These are phyloP conservation scores for Globisporangium paroecandrum DNA, from an alignment of 352 stramenopile species.

Conservation along the genomic window DNA sequence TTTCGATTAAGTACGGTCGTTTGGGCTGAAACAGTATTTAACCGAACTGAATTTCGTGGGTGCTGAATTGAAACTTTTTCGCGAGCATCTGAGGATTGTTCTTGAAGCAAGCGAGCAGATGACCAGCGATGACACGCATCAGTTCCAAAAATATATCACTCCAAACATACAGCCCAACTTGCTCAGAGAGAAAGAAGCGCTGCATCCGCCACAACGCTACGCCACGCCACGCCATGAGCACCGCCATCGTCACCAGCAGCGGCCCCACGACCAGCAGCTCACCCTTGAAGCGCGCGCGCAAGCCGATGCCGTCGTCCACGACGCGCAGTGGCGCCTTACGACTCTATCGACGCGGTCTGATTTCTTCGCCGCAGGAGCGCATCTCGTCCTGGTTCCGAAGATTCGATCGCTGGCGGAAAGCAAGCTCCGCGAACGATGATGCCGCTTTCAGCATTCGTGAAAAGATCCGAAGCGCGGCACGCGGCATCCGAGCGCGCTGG, in stretches of 20 bases:
- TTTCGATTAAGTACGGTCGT: background rate
- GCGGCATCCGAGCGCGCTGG: background rate
- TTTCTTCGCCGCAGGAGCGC: slow-evolving; percentile 4
- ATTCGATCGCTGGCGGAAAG: slow-evolving; percentile 11
- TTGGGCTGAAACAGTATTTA: background rate
- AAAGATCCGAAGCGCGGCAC: background rate
- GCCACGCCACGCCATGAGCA: background rate
- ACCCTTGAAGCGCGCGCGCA: slow-evolving; percentile 9
- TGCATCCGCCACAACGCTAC: background rate
- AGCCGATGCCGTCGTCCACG: background rate
- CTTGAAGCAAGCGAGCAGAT: background rate
- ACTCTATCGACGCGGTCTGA: background rate
- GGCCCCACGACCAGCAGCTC: background rate
- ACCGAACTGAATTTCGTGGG: background rate
- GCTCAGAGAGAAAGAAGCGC: slow-evolving; percentile 3
- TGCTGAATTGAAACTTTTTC: background rate
- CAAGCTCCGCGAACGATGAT: background rate
- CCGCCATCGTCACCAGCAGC: background rate
- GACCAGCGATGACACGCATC: slow-evolving; percentile 3
- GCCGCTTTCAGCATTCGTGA: background rate
- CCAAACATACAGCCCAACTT: background rate
- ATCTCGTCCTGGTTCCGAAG: slow-evolving; percentile 6
- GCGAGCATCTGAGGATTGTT: background rate
- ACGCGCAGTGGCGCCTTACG: background rate
- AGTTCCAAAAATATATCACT: background rate